These are phyloP conservation scores for Ilex aquifolium DNA, from an alignment of 257 asterid genomes.

Conservation along the genomic window DNA sequence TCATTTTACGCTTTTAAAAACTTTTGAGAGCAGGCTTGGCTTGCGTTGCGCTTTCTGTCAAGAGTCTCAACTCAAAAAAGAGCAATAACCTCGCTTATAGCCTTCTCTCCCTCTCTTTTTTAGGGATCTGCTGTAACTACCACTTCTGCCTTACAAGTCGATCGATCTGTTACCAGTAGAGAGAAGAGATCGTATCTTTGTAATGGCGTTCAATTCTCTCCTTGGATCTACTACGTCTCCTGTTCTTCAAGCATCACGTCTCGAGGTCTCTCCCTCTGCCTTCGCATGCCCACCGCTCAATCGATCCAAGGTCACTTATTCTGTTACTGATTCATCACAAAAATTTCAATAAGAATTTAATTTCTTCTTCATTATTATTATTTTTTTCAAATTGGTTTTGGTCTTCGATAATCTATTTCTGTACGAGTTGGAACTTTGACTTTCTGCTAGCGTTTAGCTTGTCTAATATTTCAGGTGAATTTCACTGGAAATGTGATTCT, in stretches of 20 bases:
- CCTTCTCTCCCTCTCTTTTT: background rate
- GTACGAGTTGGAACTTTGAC: background rate
- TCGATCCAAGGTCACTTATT: constrained; percentile 35
- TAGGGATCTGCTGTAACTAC: background rate
- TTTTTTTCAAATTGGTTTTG: background rate
- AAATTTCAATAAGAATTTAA: background rate
- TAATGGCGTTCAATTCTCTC: constrained; percentile 56
- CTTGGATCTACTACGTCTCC: constrained; percentile 54
- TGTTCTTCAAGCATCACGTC: constrained; percentile 27
- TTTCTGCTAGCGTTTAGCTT: background rate
- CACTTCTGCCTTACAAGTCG: background rate
- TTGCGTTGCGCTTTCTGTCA: background rate
- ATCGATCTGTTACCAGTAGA: background rate
- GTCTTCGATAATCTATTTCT: no score
- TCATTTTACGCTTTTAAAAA: background rate
- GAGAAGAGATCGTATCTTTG: background rate
- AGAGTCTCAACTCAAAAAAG: background rate
- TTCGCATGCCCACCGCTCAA: constrained; percentile 12
- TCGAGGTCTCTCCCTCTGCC: background rate
- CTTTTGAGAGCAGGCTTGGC: background rate
- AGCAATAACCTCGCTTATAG: background rate
- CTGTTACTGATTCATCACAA: background rate
- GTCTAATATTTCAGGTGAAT: background rate
- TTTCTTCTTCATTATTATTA: background rate
- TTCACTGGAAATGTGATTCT: no score